A percentile compares a stretch with the other conserved stretches of the same genome.
Evolutionary conservation across 2,329 filamentous ascomycete species (phyloP).

Genomic region (Aspergillus tubingensis): DNA sequence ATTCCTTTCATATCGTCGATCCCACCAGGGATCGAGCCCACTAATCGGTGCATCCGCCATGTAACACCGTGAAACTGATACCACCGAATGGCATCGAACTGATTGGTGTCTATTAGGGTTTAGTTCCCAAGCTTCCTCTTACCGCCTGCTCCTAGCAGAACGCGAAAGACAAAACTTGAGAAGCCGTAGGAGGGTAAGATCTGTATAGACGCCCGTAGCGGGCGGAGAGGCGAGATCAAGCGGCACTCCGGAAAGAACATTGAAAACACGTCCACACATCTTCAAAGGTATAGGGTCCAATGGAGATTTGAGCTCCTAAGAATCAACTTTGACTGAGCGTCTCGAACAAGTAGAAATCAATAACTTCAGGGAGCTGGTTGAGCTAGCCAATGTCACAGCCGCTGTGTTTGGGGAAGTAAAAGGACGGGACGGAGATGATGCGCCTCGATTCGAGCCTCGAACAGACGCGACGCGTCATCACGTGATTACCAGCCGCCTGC

Average conservation of each 20-base stretch:
- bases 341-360: not conserved
- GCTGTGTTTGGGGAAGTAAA: not conserved
- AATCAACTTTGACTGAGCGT: not conserved
- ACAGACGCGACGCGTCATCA: constrained; percentile 13
- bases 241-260: constrained; percentile 13
- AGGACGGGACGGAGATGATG: not conserved
- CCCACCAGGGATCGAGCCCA: constrained; percentile 37
- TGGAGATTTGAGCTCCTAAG: constrained; percentile 3
- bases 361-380: constrained; percentile 12
- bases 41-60: constrained; percentile 71
- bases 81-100: constrained; percentile 52
- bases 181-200: constrained; percentile 72
- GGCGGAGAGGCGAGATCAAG: constrained; percentile 43
- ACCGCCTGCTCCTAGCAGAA: not conserved
- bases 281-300: constrained; percentile 22
- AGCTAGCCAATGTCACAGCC: constrained; percentile 11
- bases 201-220: constrained; percentile 55
- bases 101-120: constrained; percentile 79
- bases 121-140: constrained; percentile 72
- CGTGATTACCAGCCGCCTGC: constrained; percentile 7
- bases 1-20: constrained; percentile 36
- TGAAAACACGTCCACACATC: constrained; percentile 11
- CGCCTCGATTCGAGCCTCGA: not conserved
- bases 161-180: constrained; percentile 39
- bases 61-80: constrained; percentile 55